Evolutionary conservation across 129 eudicot species (phyloP).

Genomic region (Flaveria sonorensis): DNA sequence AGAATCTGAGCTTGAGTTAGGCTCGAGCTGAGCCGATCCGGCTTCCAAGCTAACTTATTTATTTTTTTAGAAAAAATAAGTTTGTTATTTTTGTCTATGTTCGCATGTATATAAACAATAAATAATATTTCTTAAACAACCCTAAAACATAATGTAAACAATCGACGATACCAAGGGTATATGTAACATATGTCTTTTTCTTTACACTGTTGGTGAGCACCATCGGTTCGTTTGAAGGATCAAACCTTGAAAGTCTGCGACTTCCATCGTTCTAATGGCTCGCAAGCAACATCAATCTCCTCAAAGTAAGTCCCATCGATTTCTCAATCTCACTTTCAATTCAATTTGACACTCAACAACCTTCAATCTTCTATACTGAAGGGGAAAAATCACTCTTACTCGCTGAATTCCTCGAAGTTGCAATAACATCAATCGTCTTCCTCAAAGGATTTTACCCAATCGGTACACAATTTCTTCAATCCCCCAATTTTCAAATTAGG

Average conservation of each 20-base stretch:
- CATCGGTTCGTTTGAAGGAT: not conserved
- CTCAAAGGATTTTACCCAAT: constrained; percentile 83
- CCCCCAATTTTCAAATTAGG: not conserved
- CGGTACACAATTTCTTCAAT: constrained; percentile 36
- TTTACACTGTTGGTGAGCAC: no score
- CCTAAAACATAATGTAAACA: no score
- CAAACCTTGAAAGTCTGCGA: not conserved
- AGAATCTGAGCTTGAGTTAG: no score
- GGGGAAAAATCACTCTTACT: constrained; percentile 55
- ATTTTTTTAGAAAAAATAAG: no score
- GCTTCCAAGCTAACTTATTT: no score
- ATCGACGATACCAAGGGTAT: no score
- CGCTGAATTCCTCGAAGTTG: constrained; percentile 74
- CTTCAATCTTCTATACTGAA: constrained; percentile 25
- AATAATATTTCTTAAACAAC: no score
- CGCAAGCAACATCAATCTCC: constrained; percentile 53
- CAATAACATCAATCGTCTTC: constrained; percentile 77
- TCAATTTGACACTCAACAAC: no score
- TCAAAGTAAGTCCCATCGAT: constrained; percentile 40
- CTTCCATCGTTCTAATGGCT: constrained; percentile 21
- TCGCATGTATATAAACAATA: no score
- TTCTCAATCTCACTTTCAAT: not conserved
- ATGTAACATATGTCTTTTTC: no score
- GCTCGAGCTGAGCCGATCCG: no score
- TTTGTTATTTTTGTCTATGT: no score